phyloP scores from a whole-genome alignment of 768 basidiomycete genomes.

The Amanita inopinata region DNA sequence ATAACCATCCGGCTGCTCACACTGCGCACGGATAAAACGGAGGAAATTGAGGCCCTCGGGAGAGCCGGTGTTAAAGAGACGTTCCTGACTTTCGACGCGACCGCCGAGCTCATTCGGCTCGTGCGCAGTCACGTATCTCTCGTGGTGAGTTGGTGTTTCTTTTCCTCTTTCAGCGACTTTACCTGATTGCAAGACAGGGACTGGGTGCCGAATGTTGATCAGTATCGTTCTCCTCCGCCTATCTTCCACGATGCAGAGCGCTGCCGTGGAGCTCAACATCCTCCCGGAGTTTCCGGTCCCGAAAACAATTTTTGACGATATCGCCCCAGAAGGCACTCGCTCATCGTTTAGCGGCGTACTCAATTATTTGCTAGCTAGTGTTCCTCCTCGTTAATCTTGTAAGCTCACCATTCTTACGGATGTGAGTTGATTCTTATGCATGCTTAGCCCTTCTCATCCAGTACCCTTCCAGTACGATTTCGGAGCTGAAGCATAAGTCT shows the following conservation, averaged over 20 bases:
- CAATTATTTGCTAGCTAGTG: neutral
- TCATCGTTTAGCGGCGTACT: conserved; percentile 2
- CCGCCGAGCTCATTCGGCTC: conserved; percentile 1
- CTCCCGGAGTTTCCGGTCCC: neutral
- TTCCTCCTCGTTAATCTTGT: too few species aligned
- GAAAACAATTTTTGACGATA: neutral
- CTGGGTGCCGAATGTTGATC: neutral
- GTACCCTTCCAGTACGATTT: too few species aligned
- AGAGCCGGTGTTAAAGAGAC: neutral
- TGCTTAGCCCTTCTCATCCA: too few species aligned
- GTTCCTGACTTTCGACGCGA: neutral
- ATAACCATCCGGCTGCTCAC: neutral
- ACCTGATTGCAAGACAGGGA: neutral
- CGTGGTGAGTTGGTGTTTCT: too few species aligned
- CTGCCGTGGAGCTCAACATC: neutral
- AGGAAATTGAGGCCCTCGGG: neutral
- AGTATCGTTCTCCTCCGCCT: neutral
- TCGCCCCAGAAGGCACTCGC: neutral
- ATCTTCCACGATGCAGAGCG: neutral
- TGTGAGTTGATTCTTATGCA: too few species aligned
- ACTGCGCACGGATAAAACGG: neutral
- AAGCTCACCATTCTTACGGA: too few species aligned
- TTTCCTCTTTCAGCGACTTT: neutral
- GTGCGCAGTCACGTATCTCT: conserved; percentile 1
- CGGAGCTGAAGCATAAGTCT: too few species aligned